Evolutionary conservation across 257 asterid genomes (phyloP).

Genomic region (Ophiorrhiza pumila): DNA sequence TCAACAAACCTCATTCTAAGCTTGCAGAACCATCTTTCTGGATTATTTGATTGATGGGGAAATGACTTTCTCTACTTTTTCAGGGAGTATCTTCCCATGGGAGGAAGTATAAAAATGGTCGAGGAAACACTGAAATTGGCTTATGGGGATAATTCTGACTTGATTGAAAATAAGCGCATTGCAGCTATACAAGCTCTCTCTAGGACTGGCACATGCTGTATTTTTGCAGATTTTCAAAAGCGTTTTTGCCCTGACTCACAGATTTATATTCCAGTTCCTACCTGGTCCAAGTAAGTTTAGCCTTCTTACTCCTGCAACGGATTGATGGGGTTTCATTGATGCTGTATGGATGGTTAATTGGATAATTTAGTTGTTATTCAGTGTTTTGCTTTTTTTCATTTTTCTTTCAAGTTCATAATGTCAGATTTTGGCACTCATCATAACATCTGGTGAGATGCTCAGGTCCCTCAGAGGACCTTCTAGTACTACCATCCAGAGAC

Average conservation of each 20-base stretch:
- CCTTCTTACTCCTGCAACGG: conserved; percentile 8
- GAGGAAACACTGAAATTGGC: conserved; percentile 87
- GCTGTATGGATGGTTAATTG: conserved; percentile 2
- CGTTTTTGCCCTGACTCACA: conserved; percentile 87
- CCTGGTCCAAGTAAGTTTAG: conserved; percentile 89
- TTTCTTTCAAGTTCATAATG: conserved; percentile 16
- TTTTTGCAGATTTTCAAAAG: conserved; percentile 93
- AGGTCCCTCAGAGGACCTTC: conserved; percentile 81
- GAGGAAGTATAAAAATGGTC: conserved; percentile 81
- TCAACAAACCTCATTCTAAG: background rate
- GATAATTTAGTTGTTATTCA: conserved; percentile 9
- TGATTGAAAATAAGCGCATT: conserved; percentile 73
- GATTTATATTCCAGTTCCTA: conserved; percentile 86
- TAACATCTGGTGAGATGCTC: conserved; percentile 97
- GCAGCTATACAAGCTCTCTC: conserved; percentile 97
- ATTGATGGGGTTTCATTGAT: background rate
- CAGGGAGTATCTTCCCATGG: conserved; percentile 99
- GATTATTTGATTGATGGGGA: background rate
- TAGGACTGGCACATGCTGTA: conserved; percentile 96
- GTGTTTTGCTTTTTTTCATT: conserved; percentile 8
- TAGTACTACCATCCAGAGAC: conserved; percentile 89
- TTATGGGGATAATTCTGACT: conserved; percentile 83
- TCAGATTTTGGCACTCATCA: conserved; percentile 68
- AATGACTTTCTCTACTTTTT: conserved; percentile 11
- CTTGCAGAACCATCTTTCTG: background rate